These are phyloP conservation scores for Skeletonema marinoi DNA, from an alignment of 108 stramenopile genomes.

Conservation along the genomic window DNA sequence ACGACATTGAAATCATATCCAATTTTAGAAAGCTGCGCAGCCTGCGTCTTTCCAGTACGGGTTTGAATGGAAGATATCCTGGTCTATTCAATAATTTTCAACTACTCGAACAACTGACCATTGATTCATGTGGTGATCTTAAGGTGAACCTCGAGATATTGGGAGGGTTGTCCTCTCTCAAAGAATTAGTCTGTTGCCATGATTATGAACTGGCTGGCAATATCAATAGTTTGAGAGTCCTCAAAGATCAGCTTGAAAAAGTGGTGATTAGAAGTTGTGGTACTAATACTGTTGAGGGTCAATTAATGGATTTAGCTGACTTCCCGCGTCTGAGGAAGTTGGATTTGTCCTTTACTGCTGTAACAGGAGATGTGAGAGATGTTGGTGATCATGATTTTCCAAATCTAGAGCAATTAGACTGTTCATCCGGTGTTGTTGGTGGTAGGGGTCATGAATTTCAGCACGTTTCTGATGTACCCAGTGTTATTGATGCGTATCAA, in stretches of 20 bases:
- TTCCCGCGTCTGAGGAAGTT: not conserved
- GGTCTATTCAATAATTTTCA: not conserved
- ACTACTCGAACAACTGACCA: not conserved
- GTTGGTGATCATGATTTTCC: not conserved
- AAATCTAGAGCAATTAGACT: not conserved
- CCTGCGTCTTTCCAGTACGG: not conserved
- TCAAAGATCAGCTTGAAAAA: not conserved
- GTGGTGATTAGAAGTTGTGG: not conserved
- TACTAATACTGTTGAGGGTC: not conserved
- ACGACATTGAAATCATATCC: not conserved
- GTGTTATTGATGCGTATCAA: too few relatives aligned
- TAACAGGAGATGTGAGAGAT: not conserved
- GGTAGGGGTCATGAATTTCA: too few relatives aligned
- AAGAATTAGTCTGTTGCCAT: not conserved
- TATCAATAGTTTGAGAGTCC: not conserved
- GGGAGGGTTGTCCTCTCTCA: not conserved
- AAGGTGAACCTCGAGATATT: not conserved
- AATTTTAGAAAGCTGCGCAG: not conserved
- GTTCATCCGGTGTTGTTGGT: not conserved
- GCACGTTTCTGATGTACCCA: too few relatives aligned
- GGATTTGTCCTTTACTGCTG: not conserved
- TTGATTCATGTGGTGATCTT: not conserved
- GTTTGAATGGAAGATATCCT: conserved; percentile 1
- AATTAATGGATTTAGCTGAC: conserved; percentile 4
- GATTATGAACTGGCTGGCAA: not conserved